Evolutionary conservation across 2,329 filamentous ascomycete species (phyloP).

Genomic region (Verticillium klebahnii): DNA sequence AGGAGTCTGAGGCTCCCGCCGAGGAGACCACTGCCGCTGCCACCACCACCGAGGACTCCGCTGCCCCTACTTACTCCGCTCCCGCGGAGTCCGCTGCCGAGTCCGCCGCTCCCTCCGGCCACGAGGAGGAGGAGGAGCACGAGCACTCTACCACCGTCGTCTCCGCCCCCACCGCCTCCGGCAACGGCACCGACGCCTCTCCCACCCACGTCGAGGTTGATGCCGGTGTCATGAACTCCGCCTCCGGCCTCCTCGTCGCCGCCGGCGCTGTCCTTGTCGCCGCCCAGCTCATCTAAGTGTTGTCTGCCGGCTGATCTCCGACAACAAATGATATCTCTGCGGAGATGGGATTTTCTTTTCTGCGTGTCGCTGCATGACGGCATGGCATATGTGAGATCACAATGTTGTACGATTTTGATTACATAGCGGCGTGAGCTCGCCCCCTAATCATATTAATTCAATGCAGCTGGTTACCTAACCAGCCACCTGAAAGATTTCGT

Average conservation of each 20-base stretch:
- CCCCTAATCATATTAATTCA: neutral
- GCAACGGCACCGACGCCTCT: neutral
- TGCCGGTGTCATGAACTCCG: neutral
- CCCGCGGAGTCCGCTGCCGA: neutral
- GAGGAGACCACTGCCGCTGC: neutral
- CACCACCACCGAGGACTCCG: neutral
- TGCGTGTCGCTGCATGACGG: neutral
- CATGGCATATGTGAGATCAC: neutral
- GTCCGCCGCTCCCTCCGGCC: neutral
- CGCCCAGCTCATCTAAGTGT: neutral
- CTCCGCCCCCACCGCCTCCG: neutral
- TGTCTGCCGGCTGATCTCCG: neutral
- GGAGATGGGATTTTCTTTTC: neutral
- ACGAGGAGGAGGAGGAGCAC: neutral
- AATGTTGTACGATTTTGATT: neutral
- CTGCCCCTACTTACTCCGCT: neutral
- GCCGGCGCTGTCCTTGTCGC: neutral
- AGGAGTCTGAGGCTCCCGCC: neutral
- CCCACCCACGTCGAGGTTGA: neutral
- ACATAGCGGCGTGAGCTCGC: neutral
- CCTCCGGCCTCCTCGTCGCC: conserved; percentile 1
- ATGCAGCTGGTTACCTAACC: neutral
- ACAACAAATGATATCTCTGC: neutral
- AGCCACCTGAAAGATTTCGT: neutral
- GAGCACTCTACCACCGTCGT: neutral